Base-by-base conservation (phyloP, 2,329 filamentous ascomycete species). In the Phialocephala subalpina region DNA sequence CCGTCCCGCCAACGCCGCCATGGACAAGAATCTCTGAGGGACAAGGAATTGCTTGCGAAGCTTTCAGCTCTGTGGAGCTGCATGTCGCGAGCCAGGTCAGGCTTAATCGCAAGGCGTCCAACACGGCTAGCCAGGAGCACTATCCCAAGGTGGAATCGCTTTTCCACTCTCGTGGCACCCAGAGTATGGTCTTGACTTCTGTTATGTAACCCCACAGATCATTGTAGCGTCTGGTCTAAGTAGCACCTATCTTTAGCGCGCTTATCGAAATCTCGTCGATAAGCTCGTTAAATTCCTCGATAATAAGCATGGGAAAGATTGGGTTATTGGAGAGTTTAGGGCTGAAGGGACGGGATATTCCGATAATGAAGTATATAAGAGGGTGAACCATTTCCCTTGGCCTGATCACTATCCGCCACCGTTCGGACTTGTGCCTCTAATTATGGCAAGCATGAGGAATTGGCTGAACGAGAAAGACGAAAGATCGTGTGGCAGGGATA, bases 301-400 rank as follows among this genome's bases (percentile, higher is more conserved):
- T 79, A 82, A 85, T 53, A 93, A 94, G 74, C 96, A 99, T 79
- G 90, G 86, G 29, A 81, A 88, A 27, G 83, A 96, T 69, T 99
- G 96, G 96, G 89, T 91, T 2, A 97, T 99, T 74, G 99, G 95
- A 93, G 96, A 99, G 80, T 99, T 99, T 74, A 90, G 96, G 53
- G 96, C 94, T 40, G 96, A 99, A 78, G 96, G 96, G 5, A 97
- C 96, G 0, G 96, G 96, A 1, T 99, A 99, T 75, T 93, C 94
- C 0, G 96, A 99, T 76, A 87, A 89, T n/a, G 92, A 94, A 65
- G 95, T 99, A 0, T 93, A 97, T 77, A 86, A 88, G 40, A 86
- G 94, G 2, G 90, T 98, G 69, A 87, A 91, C 69, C 96, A 99
- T 80, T 98, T 94, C 75, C 96, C 96, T 0, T 99, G 93, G 89